Evolutionary conservation across 2,329 filamentous ascomycete genomes (phyloP), one percentile per base, ranked within the genome.

Genomic region (Epichloe sylvatica): DNA sequence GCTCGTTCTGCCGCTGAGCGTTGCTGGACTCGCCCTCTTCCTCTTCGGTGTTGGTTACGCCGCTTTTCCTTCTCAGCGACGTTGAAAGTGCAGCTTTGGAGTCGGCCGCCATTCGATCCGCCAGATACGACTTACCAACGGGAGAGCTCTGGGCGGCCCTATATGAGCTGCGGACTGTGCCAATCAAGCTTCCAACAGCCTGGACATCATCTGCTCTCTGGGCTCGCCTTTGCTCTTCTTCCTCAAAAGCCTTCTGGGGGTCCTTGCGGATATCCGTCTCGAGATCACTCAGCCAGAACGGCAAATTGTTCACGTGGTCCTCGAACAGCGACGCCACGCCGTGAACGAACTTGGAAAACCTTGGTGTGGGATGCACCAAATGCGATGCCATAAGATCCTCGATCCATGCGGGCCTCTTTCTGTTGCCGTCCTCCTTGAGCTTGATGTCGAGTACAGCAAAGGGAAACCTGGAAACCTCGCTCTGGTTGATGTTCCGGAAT

Each of bases 281-380:
- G 41, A 97, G 75, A 54, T 94, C 86, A 59, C 84, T 84, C 35
- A 97, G 77, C 92, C 92, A 98, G 71, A 97, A 96, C 13, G 92
- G 92, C 60, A 97, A 81, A 54, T 81, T 90, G 69, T 97, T 97
- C 65, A 98, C 90, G 61, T 95, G 81, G 66, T 98, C 88, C 60
- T 97, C 92, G 57, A 97, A 97, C 2, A 98, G 75, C 38, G 84
- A 83, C 7, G 91, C 90, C 4, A 94, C 83, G 53, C 92, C 92
- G 60, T 98, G 91, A 2, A 94, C 85, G 59, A 97, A 98, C 66
- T 98, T 98, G 59, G 89, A 96, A 70, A 98, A 98, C 46, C 85
- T 81, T 1, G 90, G 87, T 0, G 86, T 83, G 43, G 89, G 81
- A 63, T 95, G 89, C 54, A 98, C 86, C 4, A 98, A 77, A 65